Conservation (phyloP, 345 rosid species). For the Bruguiera sexangula region DNA sequence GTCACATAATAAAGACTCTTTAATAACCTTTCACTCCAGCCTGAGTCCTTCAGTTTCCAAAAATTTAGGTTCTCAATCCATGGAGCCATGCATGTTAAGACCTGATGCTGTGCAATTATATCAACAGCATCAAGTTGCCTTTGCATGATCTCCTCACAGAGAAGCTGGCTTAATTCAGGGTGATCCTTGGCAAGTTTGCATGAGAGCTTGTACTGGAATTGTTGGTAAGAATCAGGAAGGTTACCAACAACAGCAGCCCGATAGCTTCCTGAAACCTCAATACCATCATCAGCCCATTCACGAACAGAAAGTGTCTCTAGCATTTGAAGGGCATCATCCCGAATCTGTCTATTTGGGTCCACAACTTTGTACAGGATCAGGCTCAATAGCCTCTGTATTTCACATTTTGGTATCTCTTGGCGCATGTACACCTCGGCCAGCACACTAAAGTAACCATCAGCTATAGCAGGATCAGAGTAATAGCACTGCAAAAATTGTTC, state of each 20-base stretch:
- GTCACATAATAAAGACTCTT: constrained; percentile 99
- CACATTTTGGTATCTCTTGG: constrained; percentile 95
- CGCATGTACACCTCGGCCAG: constrained; percentile 99
- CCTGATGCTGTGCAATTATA: constrained; percentile 99
- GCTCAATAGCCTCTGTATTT: constrained; percentile 91
- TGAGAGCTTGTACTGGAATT: constrained; percentile 94
- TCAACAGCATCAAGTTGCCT: constrained; percentile 99
- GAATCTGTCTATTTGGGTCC: constrained; percentile 95
- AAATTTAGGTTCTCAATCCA: constrained; percentile 99
- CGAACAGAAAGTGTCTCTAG: constrained; percentile 96
- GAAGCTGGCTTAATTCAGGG: constrained; percentile 93
- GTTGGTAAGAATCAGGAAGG: constrained; percentile 98
- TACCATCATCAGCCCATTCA: constrained; percentile 98
- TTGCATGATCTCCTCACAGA: constrained; percentile 99
- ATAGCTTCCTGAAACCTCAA: constrained; percentile 88
- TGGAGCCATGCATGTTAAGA: constrained; percentile 99
- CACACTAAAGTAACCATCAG: constrained; percentile 97
- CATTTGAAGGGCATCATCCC: constrained; percentile 99
- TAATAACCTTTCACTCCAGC: constrained; percentile 94
- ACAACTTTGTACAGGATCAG: constrained; percentile 97
- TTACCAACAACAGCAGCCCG: constrained; percentile 99
- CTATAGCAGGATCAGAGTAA: constrained; percentile 89
- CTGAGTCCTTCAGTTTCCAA: constrained; percentile 98
- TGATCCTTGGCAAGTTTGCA: constrained; percentile 98
- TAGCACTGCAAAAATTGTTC: constrained; percentile 63